phyloP scores from a whole-genome alignment of 257 asterid genomes.

The Capsicum pubescens region DNA sequence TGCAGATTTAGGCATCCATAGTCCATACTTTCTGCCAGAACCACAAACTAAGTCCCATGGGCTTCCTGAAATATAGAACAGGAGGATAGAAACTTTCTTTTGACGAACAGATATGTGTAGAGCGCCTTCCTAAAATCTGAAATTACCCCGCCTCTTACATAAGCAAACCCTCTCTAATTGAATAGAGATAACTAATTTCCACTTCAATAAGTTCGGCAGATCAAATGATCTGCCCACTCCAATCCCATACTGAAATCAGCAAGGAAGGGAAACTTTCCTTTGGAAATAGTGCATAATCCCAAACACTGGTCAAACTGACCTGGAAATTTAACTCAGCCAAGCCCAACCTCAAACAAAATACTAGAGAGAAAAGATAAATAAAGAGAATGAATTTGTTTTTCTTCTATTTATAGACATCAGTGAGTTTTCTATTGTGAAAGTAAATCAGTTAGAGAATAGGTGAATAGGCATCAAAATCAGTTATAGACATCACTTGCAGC shows the following conservation, averaged over 20 bases:
- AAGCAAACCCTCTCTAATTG: constrained; percentile 1
- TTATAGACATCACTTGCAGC: background rate
- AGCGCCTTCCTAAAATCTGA: background rate
- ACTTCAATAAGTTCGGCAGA: background rate
- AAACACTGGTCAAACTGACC: constrained; percentile 12
- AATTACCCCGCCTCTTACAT: background rate
- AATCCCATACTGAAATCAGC: background rate
- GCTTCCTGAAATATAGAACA: constrained; percentile 16
- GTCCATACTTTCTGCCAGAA: constrained; percentile 3
- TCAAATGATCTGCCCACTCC: constrained; percentile 12
- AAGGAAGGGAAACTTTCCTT: constrained; percentile 6
- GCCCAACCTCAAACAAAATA: background rate
- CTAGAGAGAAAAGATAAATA: background rate
- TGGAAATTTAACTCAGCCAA: background rate
- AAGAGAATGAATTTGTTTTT: background rate
- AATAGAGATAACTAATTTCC: constrained; percentile 9
- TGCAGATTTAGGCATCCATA: background rate
- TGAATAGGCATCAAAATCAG: background rate
- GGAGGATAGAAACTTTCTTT: constrained; percentile 13
- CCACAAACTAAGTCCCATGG: background rate
- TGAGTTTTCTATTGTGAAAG: constrained; percentile 2
- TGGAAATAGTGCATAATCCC: constrained; percentile 7
- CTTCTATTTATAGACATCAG: constrained; percentile 13
- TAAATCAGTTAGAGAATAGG: constrained; percentile 16
- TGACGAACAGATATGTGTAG: background rate